A percentile compares a stretch with the other conserved stretches of the same genome.
These are phyloP conservation scores for Beauveria pseudobassiana DNA, from an alignment of 2,329 filamentous ascomycete species.

Conservation along the genomic window DNA sequence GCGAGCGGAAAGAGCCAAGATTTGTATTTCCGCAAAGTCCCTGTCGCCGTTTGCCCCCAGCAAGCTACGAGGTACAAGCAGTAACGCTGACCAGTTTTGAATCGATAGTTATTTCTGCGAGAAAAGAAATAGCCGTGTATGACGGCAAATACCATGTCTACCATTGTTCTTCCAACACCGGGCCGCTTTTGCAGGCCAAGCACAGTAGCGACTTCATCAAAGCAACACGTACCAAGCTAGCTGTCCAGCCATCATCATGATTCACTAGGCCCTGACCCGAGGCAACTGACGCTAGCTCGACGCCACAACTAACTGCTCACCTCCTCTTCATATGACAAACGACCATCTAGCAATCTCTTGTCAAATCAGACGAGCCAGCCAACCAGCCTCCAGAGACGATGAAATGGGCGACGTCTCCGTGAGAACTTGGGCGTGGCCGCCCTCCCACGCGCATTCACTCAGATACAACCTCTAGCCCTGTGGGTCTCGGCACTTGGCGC, in stretches of 20 bases:
- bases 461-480: background rate
- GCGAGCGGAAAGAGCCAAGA: no score
- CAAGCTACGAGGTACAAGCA: no score
- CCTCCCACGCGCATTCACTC: background rate
- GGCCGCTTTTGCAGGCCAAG: no score
- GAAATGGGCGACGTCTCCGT: background rate
- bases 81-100: no score
- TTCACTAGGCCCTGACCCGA: background rate
- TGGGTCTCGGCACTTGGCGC: background rate
- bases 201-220: background rate
- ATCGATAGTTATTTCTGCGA: background rate
- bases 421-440: background rate
- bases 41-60: no score
- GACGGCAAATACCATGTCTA: background rate
- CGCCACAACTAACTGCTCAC: background rate
- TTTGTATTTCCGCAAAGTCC: no score
- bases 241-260: background rate
- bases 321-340: no score
- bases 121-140: background rate
- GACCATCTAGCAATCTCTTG: background rate
- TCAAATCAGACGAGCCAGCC: constrained; percentile 2
- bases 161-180: background rate
- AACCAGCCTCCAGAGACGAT: background rate
- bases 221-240: background rate
- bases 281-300: background rate